Evolutionary conservation across 306 rosid species (phyloP), one percentile per base, ranked within the genome.

Genomic region (Pyrus betulifolia): DNA sequence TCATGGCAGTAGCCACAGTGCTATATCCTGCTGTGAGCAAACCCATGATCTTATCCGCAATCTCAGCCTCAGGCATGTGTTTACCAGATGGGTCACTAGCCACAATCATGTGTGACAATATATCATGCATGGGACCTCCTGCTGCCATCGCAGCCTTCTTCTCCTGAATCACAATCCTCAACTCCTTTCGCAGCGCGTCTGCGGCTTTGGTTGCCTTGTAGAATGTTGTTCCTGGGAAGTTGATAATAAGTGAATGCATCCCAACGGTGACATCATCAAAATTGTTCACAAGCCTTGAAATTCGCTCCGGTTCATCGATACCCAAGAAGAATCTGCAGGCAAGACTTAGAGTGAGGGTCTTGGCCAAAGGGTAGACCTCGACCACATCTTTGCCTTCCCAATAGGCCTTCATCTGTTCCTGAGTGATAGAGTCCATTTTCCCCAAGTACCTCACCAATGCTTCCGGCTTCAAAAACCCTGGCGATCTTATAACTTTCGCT

Each of bases 401-500:
- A 45, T 85, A 63, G 11, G 27, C 74, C 64, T 31, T 67, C 76
- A 90, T 80, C 44, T 88, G 89, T 38, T 85, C 86, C 33, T 85
- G 71, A 38, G 82, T 90, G 49, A 84, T 82, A 0, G 87, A 67
- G 45, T 86, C 88, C 82, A 90, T 82, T 21, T 44, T 72, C n/a
- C 79, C 84, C 88, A 90, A 80, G 84, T 86, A 88, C 46, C 75
- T 86, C 2, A 78, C 63, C 81, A 90, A 51, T 17, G 88, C 91
- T 61, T 90, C 96, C 8, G 93, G 93, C 54, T 84, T 90, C 35
- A 90, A 78, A 46, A 90, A 83, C 60, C 89, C 91, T 17, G 85
- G 87, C 5, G 85, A 80, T 38, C 68, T 71, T 2, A 82, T 30
- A 3, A 73, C 79, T 69, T 82, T 82, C 1, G 82, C 54, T 63